Percentiles rank a stretch among this genome's conserved stretches.
Evolutionary conservation across 495 filamentous ascomycete genomes (phyloP).

Genomic region (Aspergillus sclerotiicarbonarius): DNA sequence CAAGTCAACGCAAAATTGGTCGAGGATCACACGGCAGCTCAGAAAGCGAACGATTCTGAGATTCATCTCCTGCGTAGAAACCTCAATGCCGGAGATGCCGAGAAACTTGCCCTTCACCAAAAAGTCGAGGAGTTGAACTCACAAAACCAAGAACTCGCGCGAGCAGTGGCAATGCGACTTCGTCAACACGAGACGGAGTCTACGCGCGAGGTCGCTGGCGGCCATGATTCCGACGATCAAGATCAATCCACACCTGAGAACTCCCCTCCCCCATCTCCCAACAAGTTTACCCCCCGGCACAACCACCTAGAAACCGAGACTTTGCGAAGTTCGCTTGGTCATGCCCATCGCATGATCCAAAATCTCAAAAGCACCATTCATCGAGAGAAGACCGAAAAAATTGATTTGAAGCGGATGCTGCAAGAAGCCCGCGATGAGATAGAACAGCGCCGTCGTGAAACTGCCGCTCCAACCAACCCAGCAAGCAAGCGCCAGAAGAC

Average conservation of each 20-base stretch:
- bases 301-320: conserved; percentile 90
- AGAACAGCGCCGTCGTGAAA: conserved; percentile 68
- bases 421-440: conserved; percentile 95
- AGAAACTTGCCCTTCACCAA: conserved; percentile 68
- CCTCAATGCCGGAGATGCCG: conserved; percentile 68
- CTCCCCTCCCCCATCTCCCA: conserved; percentile 84
- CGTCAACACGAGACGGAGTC: conserved; percentile 63
- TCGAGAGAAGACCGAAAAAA: conserved; percentile 96
- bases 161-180: conserved; percentile 70
- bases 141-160: conserved; percentile 87
- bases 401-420: conserved; percentile 91
- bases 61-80: conserved; percentile 73
- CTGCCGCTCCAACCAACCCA: conserved; percentile 37
- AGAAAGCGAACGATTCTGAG: conserved; percentile 88
- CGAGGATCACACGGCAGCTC: conserved; percentile 71
- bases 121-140: conserved; percentile 81
- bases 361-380: conserved; percentile 91
- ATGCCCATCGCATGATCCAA: conserved; percentile 95
- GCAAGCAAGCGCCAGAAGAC: conserved; percentile 66
- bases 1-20: conserved; percentile 69
- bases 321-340: conserved; percentile 85
- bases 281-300: conserved; percentile 87
- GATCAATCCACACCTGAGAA: conserved; percentile 80
- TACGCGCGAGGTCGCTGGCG: conserved; percentile 53
- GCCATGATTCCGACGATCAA: conserved; percentile 61